Base-by-base conservation (phyloP, 2,329 filamentous ascomycete species). In the Nigrospora sphaerica region DNA sequence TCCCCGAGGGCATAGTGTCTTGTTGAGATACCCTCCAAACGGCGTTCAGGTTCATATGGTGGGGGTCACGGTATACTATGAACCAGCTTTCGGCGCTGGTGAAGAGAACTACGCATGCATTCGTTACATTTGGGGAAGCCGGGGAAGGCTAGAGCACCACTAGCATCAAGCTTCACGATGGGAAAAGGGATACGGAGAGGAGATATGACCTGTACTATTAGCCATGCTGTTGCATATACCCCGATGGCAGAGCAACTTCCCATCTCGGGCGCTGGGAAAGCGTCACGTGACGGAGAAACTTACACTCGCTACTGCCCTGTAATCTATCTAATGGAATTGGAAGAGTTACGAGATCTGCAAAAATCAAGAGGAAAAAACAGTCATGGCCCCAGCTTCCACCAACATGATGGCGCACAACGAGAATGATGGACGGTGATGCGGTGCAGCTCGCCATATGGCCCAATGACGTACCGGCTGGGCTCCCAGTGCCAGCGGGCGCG, bases 221-320 rank as follows among this genome's bases (percentile, higher is more conserved):
- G 44, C 41, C 38, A 36, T 32, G 18, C 28, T 42, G 17, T 19
- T 47, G 48, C 45, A 49, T 49, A 49, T 49, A 49, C 38, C 42
- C 36, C 31, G 39, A 42, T 17, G 48, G 48, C 48, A 49, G 45
- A 47, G 48, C 48, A 47, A 32, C 42, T 33, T 44, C 34, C 42
- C n/a, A 6, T 43, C 39, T 39, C n/a, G 18, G 42, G 35, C 32
- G 32, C 38, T 44, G 36, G 39, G 19, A 44, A 10, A 44, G 23
- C 32, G 44, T 46, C 44, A 39, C 32, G 35, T 46, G 47, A 49
- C 34, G 32, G 17, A 42, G 45, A 49, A 37, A 17, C 39, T 42
- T 44, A 49, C 48, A 49, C 45, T 49, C 48, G 48, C 48, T 49
- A 49, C 45, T 49, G 48, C 45, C 48, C 36, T 49, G 45, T 49